These are phyloP conservation scores for Talaromyces atroroseus DNA, from an alignment of 2,329 filamentous ascomycete genomes.

Conservation along the genomic window DNA sequence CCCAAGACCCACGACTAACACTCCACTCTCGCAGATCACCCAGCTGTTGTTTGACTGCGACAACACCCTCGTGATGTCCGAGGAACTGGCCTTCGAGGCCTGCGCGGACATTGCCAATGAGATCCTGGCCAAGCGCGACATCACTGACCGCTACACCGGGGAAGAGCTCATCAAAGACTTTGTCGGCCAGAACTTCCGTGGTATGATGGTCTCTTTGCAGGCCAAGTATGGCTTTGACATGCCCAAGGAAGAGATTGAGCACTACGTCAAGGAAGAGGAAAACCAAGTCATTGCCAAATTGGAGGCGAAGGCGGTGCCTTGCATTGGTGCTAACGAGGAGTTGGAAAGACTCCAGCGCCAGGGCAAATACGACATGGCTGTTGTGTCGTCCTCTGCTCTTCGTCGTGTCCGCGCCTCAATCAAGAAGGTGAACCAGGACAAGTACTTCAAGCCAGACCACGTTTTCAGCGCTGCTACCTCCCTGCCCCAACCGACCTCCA, in stretches of 20 bases:
- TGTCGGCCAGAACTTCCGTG: constrained; percentile 90
- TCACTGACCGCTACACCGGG: constrained; percentile 68
- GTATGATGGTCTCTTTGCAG: constrained; percentile 76
- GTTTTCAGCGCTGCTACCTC: constrained; percentile 80
- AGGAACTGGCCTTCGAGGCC: constrained; percentile 85
- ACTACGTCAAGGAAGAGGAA: constrained; percentile 71
- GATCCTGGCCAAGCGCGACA: constrained; percentile 63
- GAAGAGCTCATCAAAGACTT: constrained; percentile 76
- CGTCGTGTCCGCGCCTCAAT: constrained; percentile 72
- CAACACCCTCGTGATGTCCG: constrained; percentile 90
- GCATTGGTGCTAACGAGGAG: constrained; percentile 61
- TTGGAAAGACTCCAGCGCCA: constrained; percentile 59
- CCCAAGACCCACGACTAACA: constrained; percentile 16
- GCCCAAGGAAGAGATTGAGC: constrained; percentile 61
- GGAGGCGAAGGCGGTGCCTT: constrained; percentile 60
- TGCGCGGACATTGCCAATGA: constrained; percentile 85
- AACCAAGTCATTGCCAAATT: constrained; percentile 80
- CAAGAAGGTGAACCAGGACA: constrained; percentile 70
- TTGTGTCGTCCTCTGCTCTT: constrained; percentile 76
- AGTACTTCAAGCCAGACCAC: constrained; percentile 69
- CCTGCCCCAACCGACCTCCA: constrained; percentile 72
- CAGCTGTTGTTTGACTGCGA: constrained; percentile 69
- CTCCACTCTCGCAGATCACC: constrained; percentile 50
- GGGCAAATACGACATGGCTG: constrained; percentile 66
- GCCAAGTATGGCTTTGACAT: constrained; percentile 70